phyloP scores from a whole-genome alignment of 2,329 filamentous ascomycete species.

The Beauveria scarabaeidicola region DNA sequence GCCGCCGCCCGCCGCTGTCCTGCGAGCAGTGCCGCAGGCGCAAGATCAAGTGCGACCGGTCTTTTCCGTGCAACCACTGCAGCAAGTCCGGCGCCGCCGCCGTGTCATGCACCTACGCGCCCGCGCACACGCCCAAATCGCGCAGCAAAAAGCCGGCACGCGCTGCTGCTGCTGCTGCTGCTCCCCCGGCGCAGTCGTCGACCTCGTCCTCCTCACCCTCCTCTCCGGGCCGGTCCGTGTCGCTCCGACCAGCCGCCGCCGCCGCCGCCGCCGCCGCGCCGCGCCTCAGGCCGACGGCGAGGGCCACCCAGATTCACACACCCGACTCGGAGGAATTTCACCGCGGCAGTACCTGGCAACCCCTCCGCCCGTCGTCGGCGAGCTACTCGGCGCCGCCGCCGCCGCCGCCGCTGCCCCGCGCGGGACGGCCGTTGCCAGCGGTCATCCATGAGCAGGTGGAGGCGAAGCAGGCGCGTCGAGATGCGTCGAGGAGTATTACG shows the following conservation, averaged over 20 bases:
- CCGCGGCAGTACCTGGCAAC: background rate
- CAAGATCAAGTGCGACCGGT: constrained; percentile 54
- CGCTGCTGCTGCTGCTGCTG: background rate
- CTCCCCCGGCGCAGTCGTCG: background rate
- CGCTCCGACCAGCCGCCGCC: background rate
- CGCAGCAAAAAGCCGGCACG: background rate
- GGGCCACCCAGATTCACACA: background rate
- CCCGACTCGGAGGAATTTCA: background rate
- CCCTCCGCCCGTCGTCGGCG: background rate
- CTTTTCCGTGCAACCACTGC: constrained; percentile 51
- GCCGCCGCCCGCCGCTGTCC: constrained; percentile 35
- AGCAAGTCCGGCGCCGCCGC: constrained; percentile 37
- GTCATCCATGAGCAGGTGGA: no score
- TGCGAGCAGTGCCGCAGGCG: constrained; percentile 50
- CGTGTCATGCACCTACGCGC: constrained; percentile 44
- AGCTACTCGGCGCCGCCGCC: background rate
- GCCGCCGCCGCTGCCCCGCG: background rate
- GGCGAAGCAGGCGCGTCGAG: no score
- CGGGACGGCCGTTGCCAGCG: no score
- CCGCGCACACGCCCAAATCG: constrained; percentile 23
- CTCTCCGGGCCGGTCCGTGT: background rate
- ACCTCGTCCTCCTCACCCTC: background rate
- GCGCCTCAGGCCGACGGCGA: background rate
- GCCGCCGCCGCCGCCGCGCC: background rate
- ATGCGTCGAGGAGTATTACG: no score